Conservation (phyloP, 148 eudicot genomes). For the Rhododendron ferrugineum region DNA sequence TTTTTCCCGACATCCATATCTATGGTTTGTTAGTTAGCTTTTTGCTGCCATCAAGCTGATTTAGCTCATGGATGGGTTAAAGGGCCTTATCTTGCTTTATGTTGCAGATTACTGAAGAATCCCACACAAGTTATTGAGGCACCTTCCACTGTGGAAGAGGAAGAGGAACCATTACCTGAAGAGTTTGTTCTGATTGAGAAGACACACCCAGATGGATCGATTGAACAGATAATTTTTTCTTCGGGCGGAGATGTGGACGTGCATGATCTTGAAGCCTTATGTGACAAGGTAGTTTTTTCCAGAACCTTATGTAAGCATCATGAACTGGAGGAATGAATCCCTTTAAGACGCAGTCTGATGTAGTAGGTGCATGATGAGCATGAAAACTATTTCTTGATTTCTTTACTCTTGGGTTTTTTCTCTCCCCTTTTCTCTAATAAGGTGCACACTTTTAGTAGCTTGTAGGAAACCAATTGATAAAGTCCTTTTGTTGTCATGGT, state of each 20-base stretch:
- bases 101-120: conserved; percentile 58
- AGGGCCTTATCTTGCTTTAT: neutral
- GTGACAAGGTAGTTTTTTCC: conserved; percentile 62
- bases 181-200: conserved; percentile 82
- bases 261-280: conserved; percentile 79
- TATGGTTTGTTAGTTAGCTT: neutral
- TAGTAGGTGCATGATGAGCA: neutral
- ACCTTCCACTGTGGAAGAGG: conserved; percentile 51
- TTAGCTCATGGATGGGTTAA: neutral
- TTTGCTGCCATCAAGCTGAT: neutral
- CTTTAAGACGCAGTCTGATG: neutral
- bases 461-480: neutral
- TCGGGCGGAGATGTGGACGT: conserved; percentile 84
- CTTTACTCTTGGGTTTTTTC: neutral
- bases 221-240: conserved; percentile 90
- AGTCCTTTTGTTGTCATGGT: neutral
- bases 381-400: neutral
- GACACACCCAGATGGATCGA: conserved; percentile 54
- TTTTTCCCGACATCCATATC: neutral
- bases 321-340: neutral
- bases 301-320: neutral
- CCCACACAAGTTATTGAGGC: conserved; percentile 64
- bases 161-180: conserved; percentile 68
- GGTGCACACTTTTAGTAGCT: neutral
- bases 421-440: neutral